phyloP scores from a whole-genome alignment of 768 basidiomycete genomes.

The Mrakia hoshinonis region DNA sequence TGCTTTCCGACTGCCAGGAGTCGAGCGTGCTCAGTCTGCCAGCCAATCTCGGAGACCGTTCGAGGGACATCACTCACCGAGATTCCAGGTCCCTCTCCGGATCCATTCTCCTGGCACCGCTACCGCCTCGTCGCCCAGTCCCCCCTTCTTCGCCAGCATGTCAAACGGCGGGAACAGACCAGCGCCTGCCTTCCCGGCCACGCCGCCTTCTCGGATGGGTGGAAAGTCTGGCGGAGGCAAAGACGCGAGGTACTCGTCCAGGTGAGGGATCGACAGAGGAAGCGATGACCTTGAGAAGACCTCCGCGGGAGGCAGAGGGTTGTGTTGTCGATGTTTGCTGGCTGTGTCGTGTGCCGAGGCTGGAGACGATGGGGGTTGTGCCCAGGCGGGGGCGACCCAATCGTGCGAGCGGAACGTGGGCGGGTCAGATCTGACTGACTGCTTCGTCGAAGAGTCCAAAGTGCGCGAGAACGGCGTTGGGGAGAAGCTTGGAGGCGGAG shows the following conservation, averaged over 20 bases:
- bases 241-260: slow-evolving; percentile 53
- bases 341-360: too few species aligned
- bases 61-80: background rate
- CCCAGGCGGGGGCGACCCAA: too few species aligned
- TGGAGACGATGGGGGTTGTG: too few species aligned
- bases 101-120: background rate
- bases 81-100: background rate
- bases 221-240: slow-evolving; percentile 48
- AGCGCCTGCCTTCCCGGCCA: slow-evolving; percentile 29
- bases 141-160: background rate
- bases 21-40: too few species aligned
- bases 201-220: slow-evolving; percentile 18
- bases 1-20: background rate
- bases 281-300: slow-evolving; percentile 52
- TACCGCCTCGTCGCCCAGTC: background rate
- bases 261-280: slow-evolving; percentile 54
- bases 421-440: too few species aligned
- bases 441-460: too few species aligned
- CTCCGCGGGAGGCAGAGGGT: background rate
- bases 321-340: background rate
- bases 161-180: slow-evolving; percentile 15
- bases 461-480: too few species aligned
- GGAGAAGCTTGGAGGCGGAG: too few species aligned
- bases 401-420: too few species aligned
- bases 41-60: background rate